Conservation (phyloP, 768 basidiomycete genomes). For the Hirschioporus abietinus region DNA sequence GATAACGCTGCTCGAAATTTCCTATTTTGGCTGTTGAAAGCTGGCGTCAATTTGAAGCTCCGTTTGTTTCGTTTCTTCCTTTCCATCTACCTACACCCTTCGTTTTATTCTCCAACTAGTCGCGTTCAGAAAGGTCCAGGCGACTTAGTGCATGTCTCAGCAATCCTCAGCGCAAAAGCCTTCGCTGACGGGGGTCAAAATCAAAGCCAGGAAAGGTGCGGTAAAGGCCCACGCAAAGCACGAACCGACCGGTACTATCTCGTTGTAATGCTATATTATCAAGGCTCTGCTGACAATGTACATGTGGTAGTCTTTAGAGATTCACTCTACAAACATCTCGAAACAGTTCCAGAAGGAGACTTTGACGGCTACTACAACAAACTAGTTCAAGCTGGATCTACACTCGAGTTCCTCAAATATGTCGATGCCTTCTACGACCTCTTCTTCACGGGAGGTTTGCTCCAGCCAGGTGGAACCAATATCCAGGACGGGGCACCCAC, state of each 20-base stretch:
- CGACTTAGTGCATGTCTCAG: constrained; percentile 84
- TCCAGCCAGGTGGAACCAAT: constrained; percentile 93
- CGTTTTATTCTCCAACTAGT: neutral
- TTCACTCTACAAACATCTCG: constrained; percentile 86
- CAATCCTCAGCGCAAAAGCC: constrained; percentile 79
- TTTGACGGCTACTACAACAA: constrained; percentile 80
- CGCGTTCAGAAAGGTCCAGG: constrained; percentile 9
- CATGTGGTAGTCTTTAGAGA: constrained; percentile 75
- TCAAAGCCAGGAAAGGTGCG: constrained; percentile 89
- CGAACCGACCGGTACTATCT: constrained; percentile 68
- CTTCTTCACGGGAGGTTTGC: constrained; percentile 89
- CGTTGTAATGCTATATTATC: neutral
- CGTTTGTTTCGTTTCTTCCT: neutral
- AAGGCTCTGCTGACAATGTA: constrained; percentile 8
- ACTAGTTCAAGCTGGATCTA: constrained; percentile 86
- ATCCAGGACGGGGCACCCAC: constrained; percentile 81
- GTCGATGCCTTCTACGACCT: constrained; percentile 95
- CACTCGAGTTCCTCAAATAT: constrained; percentile 96
- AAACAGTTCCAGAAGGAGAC: constrained; percentile 72
- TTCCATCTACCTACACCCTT: neutral
- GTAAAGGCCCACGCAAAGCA: constrained; percentile 92
- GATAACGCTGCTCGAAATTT: neutral
- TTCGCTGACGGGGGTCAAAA: constrained; percentile 89
- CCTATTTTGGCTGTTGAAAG: neutral
- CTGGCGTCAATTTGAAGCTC: neutral